Conservation (phyloP, 2,329 filamentous ascomycete genomes). For the Nigrospora osmanthi region DNA sequence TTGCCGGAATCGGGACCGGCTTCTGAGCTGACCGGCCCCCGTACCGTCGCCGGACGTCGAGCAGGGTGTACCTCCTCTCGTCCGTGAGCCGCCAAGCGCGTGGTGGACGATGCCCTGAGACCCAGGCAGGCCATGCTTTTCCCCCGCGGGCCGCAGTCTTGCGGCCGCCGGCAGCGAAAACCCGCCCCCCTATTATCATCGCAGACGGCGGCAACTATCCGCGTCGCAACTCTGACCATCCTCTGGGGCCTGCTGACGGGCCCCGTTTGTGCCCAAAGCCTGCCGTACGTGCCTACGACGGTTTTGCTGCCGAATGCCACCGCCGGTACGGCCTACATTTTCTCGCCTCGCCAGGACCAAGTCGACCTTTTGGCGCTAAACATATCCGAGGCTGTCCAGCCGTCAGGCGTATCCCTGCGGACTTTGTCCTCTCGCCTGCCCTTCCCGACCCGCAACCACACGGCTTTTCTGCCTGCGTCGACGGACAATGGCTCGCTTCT, state of each 20-base stretch:
- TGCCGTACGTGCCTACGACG: conserved; percentile 73
- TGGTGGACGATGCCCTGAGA: too few relatives aligned
- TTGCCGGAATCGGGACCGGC: too few relatives aligned
- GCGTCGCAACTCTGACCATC: conserved; percentile 10
- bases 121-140: too few relatives aligned
- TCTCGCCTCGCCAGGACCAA: conserved; percentile 45
- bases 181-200: not conserved
- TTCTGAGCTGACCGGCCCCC: too few relatives aligned
- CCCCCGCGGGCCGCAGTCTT: too few relatives aligned
- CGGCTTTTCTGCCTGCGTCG: conserved; percentile 60
- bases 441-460: conserved; percentile 47
- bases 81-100: too few relatives aligned
- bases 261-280: conserved; percentile 30
- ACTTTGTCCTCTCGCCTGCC: conserved; percentile 51
- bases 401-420: conserved; percentile 33
- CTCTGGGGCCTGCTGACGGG: conserved; percentile 8
- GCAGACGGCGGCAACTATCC: conserved; percentile 13
- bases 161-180: too few relatives aligned
- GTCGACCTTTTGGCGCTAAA: conserved; percentile 57
- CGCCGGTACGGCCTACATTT: conserved; percentile 58
- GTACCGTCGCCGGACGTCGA: too few relatives aligned
- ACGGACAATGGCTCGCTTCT: conserved; percentile 62
- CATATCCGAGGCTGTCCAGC: conserved; percentile 48
- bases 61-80: too few relatives aligned
- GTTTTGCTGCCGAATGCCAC: conserved; percentile 47